Base-by-base conservation (phyloP, 495 filamentous ascomycete genomes). In the Geoglossum glabrum region DNA sequence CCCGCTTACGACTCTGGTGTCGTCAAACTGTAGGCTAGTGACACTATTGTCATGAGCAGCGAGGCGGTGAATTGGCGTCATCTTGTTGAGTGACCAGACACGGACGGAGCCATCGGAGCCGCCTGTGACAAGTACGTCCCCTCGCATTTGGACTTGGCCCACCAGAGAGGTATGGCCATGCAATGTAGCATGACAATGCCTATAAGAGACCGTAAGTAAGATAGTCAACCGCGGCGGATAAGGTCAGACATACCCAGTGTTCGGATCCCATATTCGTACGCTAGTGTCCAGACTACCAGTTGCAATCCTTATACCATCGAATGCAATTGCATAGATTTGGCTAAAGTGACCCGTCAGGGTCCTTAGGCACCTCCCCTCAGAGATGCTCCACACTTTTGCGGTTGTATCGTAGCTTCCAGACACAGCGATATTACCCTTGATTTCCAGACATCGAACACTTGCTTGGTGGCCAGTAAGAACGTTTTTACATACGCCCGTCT, bases 31-130 rank as follows among this genome's bases (percentile, higher is more conserved):
- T 55, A 98, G 74, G 66, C 87, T 94, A 0, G 93, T 98, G 28
- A 98, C 92, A 60, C 87, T 94, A 65, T 98, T 98, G 67, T 98
- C 92, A 63, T 98, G 92, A n/a, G 92, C 92, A 27, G 92, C 92
- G 49, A 97, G 75, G 21, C 92, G 80, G 67, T 98, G 92, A 47
- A 97, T 93, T 0, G 92, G 84, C 36, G 80, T 81, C 74, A 89
- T 89, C 64, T 83, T 84, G 58, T 85, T 80, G 38, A 98, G 74
- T 21, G 87, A 94, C 92, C 92, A 98, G 13, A 98, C 87, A 57
- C 92, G 79, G 28, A 98, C 90, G 1, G 86, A 92, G 17, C 92
- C 92, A 69, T 98, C 92, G 11, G 87, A 94, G 49, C 92, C 92
- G 58, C 92, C 92, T 1, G 93, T 98, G 43, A 98, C 92, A 15